Conservation (phyloP, 2,329 filamentous ascomycete genomes). For the Monilinia laxa region DNA sequence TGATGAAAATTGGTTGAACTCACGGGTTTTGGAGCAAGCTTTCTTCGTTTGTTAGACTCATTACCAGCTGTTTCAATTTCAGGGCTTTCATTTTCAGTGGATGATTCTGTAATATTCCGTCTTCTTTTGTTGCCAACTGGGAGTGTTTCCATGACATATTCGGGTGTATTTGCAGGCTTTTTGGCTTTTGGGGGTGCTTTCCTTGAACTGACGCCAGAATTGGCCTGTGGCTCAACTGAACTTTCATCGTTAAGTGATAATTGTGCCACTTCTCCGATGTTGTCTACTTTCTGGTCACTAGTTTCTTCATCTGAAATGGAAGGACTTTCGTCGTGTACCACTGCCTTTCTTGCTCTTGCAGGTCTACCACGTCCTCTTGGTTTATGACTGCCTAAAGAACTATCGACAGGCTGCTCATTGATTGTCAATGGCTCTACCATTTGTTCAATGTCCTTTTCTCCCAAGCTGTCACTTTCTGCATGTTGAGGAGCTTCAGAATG, state of each 20-base stretch:
- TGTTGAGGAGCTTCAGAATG: not conserved
- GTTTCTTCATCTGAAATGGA: not conserved
- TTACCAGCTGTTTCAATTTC: not conserved
- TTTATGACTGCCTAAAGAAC: not conserved
- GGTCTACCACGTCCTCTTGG: not conserved
- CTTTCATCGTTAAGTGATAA: not conserved
- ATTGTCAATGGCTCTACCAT: not conserved
- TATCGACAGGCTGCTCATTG: not conserved
- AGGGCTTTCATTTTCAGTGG: not conserved
- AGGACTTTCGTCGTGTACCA: not conserved
- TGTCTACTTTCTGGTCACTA: not conserved
- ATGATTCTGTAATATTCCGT: slow-evolving; percentile 2
- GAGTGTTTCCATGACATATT: not conserved
- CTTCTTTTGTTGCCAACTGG: not conserved
- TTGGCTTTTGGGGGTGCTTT: not conserved
- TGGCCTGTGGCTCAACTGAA: not conserved
- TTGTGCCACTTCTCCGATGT: not conserved
- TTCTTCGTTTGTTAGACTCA: slow-evolving; percentile 4
- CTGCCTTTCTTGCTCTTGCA: not conserved
- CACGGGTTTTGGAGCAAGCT: slow-evolving; percentile 3
- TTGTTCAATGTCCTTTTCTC: not conserved
- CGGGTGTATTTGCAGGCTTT: not conserved
- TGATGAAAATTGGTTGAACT: not conserved
- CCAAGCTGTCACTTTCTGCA: not conserved
- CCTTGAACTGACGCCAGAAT: not conserved